Conservation (phyloP, 1,139 yeast genomes). For the Yamadazyma atlantica region DNA sequence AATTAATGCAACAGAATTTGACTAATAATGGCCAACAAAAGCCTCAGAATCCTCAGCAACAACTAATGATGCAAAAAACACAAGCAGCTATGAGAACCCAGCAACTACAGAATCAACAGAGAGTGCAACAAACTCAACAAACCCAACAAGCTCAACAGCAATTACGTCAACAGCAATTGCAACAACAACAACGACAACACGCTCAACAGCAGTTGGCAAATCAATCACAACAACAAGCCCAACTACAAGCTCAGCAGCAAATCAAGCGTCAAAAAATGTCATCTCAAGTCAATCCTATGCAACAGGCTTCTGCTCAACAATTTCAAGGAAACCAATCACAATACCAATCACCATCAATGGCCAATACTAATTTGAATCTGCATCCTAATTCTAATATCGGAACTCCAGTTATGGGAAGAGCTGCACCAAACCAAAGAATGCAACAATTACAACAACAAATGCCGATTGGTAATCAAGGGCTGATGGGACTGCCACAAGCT, state of each 20-base stretch:
- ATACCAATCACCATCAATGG: conserved; percentile 12
- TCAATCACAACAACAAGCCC: conserved; percentile 13
- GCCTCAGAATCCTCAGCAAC: conserved; percentile 15
- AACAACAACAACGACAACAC: conserved; percentile 21
- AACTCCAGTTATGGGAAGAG: conserved; percentile 18
- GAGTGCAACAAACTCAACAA: conserved; percentile 4
- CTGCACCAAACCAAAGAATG: conserved; percentile 15
- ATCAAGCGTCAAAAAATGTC: conserved; percentile 13
- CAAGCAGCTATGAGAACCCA: conserved; percentile 18
- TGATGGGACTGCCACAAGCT: neutral
- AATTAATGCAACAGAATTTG: conserved; percentile 5
- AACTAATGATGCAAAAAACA: conserved; percentile 10
- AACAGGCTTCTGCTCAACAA: conserved; percentile 4
- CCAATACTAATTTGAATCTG: conserved; percentile 7
- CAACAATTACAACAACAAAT: conserved; percentile 26
- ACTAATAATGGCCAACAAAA: neutral
- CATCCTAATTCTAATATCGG: conserved; percentile 15
- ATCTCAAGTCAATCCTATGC: conserved; percentile 24
- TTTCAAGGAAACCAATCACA: conserved; percentile 7
- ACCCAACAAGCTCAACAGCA: conserved; percentile 6
- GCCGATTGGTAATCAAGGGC: conserved; percentile 18
- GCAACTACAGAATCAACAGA: conserved; percentile 9
- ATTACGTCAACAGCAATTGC: conserved; percentile 9
- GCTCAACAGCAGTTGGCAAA: conserved; percentile 13
- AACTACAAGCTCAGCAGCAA: conserved; percentile 15